Evolutionary conservation across 805 yeast genomes (phyloP), one percentile per base, ranked within the genome.

Genomic region (Hanseniaspora occidentalis): DNA sequence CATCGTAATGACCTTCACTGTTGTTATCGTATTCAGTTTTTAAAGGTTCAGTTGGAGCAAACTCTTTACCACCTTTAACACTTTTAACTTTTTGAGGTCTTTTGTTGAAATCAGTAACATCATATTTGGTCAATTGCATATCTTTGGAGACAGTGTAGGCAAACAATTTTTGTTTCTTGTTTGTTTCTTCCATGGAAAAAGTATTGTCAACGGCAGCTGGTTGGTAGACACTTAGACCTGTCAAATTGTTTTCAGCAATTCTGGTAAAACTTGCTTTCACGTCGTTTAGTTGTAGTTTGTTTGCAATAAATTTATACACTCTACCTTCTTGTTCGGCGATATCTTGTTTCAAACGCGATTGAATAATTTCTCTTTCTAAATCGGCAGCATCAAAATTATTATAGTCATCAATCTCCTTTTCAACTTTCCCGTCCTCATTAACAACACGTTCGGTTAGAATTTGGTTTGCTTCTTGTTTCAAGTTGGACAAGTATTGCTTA

Each of bases 311-410:
- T 53, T 81, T 75, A 60, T 81, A 89, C 13, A 88, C 73, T 48
- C 75, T 75, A 26, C 98, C 97, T 54, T 80, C 80, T 43, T 76
- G 76, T 58, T 86, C 96, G 1, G 95, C 94, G 35, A 84, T 95
- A 56, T 92, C 97, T 48, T 75, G 75, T 53, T 77, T 82, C 50
- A 92, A 69, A 51, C 98, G 71, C 25, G 82, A 69, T 4, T 86
- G 74, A 38, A 92, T 70, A 49, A 83, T 79, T 51, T 92, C 97
- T 43, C 79, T 73, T 60, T 89, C 98, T 49, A 89, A 61, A 50
- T 92, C 96, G 49, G 77, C 75, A 8, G 98, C 97, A 64, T 86
- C 95, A 51, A 84, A 88, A 38, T 71, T 76, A 38, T 58, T 57
- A 41, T 65, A 72, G 23, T 60, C 66, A 36, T 53, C 60, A 4